Evolutionary conservation across 2,329 filamentous ascomycete species (phyloP).

Genomic region (Thielaviopsis ethacetica): DNA sequence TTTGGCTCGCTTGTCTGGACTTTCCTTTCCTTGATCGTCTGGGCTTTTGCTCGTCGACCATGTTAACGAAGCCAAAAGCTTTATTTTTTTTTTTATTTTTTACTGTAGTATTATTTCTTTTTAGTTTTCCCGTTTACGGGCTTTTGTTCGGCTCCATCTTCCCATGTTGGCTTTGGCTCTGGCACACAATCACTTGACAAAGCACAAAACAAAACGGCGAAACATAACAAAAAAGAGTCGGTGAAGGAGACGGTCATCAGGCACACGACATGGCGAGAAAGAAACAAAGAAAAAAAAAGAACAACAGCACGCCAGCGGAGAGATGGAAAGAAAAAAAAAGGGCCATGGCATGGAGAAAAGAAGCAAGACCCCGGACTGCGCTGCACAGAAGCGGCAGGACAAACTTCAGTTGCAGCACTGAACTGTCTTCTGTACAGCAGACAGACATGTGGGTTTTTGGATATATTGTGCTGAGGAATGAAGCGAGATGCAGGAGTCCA

Average conservation of each 20-base stretch:
- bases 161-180: neutral
- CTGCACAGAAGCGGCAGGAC: too few species aligned
- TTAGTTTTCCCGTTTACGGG: neutral
- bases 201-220: neutral
- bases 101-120: neutral
- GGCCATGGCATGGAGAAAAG: neutral
- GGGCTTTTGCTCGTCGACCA: neutral
- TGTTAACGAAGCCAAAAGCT: neutral
- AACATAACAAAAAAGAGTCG: neutral
- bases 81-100: neutral
- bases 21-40: neutral
- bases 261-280: neutral
- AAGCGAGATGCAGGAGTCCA: neutral
- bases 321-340: neutral
- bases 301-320: neutral
- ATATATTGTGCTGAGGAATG: neutral
- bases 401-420: too few species aligned
- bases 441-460: neutral
- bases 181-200: neutral
- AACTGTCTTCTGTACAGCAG: too few species aligned
- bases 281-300: neutral
- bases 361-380: neutral
- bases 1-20: neutral
- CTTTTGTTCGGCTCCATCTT: neutral
- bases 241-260: neutral